Conservation (phyloP, 2,329 filamentous ascomycete genomes). For the Cladosporium sp. region DNA sequence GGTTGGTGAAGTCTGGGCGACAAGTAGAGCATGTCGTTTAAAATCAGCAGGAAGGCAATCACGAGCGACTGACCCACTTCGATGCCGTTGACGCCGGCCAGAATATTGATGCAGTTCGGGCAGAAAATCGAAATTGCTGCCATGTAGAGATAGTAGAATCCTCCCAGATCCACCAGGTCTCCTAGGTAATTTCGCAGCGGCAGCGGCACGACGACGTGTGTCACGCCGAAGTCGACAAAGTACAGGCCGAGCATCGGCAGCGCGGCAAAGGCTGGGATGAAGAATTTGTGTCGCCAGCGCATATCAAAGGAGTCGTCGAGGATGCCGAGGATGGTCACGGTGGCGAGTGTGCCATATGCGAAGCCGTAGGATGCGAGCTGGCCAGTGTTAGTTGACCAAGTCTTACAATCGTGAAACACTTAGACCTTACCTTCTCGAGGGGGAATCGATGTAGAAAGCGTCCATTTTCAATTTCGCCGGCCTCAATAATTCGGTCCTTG, state of each 20-base stretch:
- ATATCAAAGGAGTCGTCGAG: slow-evolving; percentile 98
- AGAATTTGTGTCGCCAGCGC: slow-evolving; percentile 96
- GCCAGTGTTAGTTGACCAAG: slow-evolving; percentile 2
- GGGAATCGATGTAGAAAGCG: slow-evolving; percentile 88
- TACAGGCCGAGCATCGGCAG: slow-evolving; percentile 95
- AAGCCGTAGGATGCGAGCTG: slow-evolving; percentile 93
- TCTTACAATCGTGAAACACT: neutral
- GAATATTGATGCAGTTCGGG: slow-evolving; percentile 97
- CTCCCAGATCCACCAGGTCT: slow-evolving; percentile 73
- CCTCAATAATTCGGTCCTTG: slow-evolving; percentile 73
- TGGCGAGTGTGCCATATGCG: slow-evolving; percentile 87
- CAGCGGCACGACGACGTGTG: slow-evolving; percentile 85
- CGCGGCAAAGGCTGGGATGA: slow-evolving; percentile 90
- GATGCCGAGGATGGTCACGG: slow-evolving; percentile 84
- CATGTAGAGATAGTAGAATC: slow-evolving; percentile 92
- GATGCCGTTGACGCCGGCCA: slow-evolving; percentile 98
- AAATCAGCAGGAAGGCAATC: slow-evolving; percentile 74
- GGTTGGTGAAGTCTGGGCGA: slow-evolving; percentile 61
- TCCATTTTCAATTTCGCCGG: slow-evolving; percentile 71
- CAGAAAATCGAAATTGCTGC: slow-evolving; percentile 94
- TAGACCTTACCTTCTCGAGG: slow-evolving; percentile 71
- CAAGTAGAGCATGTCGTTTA: slow-evolving; percentile 88
- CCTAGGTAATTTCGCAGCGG: slow-evolving; percentile 81
- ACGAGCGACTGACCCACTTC: slow-evolving; percentile 93
- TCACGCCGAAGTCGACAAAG: slow-evolving; percentile 97